Evolutionary conservation across 1,284 basidiomycete species (phyloP), one percentile per base, ranked within the genome.

Genomic region (Grifola frondosa): DNA sequence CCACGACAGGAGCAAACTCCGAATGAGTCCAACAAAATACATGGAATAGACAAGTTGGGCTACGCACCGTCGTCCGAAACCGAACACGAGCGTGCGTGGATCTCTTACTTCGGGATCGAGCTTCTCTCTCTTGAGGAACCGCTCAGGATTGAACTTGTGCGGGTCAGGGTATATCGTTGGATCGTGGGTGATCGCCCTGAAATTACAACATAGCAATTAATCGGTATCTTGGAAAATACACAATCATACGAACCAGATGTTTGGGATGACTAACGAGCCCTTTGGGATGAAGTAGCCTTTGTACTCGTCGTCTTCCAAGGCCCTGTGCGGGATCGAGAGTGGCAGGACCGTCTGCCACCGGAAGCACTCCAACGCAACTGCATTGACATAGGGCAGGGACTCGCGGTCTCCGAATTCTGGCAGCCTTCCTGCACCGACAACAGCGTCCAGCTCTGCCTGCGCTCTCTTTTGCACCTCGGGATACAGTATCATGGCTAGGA

Each of bases 401-500:
- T 56, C 50, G 12, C 57, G 28, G 30, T 69, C 67, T 1, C 54
- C 56, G 33, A 64, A 57, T 3, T 49, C 57, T 1, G 67, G 65
- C 11, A 69, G 37, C 26, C 62, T 51, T 11, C 54, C 48, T 10
- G 32, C 21, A 1, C 58, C 60, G 10, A 66, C 51, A 3, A 65
- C 48, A 9, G 28, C 19, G 40, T 67, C 62, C 7, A 69, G 52
- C 43, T 69, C 64, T 1, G 42, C 48, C 34, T 66, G 66, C 10
- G 59, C 54, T 24, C 52, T 53, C 19, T 33, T 32, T 20, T 61
- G 57, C 6, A 59, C 53, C 0, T 53, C 49, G 0, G 66, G 66
- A 29, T 52, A 30, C 11, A 53, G 20, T 12, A 44, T 26, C 37
- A 54, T 44, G 7, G 50, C 50, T 3, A 59, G 45, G 26, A 59